A percentile compares a stretch with the other conserved stretches of the same genome.
These are phyloP conservation scores for Saposhnikovia divaricata DNA, from an alignment of 129 eudicot genomes.

Conservation along the genomic window DNA sequence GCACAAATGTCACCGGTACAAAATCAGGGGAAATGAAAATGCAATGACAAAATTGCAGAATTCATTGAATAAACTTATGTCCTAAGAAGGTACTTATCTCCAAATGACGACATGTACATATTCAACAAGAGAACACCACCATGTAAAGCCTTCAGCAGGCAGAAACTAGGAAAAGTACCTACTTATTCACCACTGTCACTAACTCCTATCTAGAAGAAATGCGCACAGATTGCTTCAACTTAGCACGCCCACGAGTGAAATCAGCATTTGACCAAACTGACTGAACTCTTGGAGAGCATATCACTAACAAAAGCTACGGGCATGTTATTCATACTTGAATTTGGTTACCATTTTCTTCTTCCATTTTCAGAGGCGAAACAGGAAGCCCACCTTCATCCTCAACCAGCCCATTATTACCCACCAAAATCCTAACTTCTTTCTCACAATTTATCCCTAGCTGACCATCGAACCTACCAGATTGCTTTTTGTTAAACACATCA, in stretches of 20 bases:
- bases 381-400: conserved; percentile 28
- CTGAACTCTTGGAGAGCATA: conserved; percentile 5
- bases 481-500: conserved; percentile 40
- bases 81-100: conserved; percentile 40
- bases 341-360: conserved; percentile 23
- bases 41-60: conserved; percentile 29
- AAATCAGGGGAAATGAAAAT: not conserved
- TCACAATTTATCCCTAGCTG: conserved; percentile 7
- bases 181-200: conserved; percentile 47
- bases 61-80: conserved; percentile 36
- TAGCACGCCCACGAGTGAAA: conserved; percentile 13
- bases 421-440: conserved; percentile 29
- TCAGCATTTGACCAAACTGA: conserved; percentile 18
- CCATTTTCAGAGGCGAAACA: conserved; percentile 30
- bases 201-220: conserved; percentile 29
- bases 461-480: conserved; percentile 20
- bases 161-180: conserved; percentile 32
- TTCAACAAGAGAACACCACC: conserved; percentile 38
- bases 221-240: conserved; percentile 16
- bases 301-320: conserved; percentile 1
- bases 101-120: conserved; percentile 42
- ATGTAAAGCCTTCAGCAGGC: conserved; percentile 24
- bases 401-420: conserved; percentile 22
- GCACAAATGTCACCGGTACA: not conserved
- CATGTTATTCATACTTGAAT: conserved; percentile 29